A percentile compares a stretch with the other conserved stretches of the same genome.
Evolutionary conservation across 352 stramenopile species (phyloP).

Genomic region (Blastocystis sp.): DNA sequence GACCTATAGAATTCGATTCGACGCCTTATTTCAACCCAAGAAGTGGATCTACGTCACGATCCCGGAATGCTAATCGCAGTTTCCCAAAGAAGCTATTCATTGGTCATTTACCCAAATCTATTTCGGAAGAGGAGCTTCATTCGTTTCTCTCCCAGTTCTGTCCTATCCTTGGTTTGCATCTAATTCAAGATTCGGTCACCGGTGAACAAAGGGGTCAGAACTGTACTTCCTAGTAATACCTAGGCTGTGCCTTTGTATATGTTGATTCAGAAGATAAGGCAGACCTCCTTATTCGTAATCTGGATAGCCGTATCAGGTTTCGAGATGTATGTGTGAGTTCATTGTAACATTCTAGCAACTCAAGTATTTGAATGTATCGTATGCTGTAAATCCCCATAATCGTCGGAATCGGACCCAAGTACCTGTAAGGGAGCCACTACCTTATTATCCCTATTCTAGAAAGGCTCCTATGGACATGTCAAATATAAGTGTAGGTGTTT

Average conservation of each 20-base stretch:
- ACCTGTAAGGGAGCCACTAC: background rate
- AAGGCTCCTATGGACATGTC: background rate
- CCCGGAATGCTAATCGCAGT: too few species aligned
- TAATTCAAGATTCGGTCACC: constrained; percentile 6
- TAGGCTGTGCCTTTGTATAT: constrained; percentile 35
- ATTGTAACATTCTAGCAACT: background rate
- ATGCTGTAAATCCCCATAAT: background rate
- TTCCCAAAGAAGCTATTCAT: constrained; percentile 8
- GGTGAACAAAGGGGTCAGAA: background rate
- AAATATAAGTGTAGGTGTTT: background rate
- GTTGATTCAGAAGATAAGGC: constrained; percentile 12
- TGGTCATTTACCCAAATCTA: constrained; percentile 9
- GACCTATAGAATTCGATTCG: background rate
- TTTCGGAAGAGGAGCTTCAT: background rate
- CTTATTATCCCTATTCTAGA: background rate
- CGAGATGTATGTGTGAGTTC: background rate
- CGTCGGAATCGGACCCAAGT: background rate
- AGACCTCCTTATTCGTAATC: background rate
- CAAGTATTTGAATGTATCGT: constrained; percentile 13
- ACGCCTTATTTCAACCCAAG: too few species aligned
- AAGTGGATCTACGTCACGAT: too few species aligned
- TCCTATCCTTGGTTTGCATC: background rate
- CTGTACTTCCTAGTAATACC: background rate
- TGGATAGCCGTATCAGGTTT: background rate
- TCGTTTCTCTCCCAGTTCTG: constrained; percentile 25